phyloP scores from a whole-genome alignment of 2,329 filamentous ascomycete genomes.

The Stemphylium vesicarium region DNA sequence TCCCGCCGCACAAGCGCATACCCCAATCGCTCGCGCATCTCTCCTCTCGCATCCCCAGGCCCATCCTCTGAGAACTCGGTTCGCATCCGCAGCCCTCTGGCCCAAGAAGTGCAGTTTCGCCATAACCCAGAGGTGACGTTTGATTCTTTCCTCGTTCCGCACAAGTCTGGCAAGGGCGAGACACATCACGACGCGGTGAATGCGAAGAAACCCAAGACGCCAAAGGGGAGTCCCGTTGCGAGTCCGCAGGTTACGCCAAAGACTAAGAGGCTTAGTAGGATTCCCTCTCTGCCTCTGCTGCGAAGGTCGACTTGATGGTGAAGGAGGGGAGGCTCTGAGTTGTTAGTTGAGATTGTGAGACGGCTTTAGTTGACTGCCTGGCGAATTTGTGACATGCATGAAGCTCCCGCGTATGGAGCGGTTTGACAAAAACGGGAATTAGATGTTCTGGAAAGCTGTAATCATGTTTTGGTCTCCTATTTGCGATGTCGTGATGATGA shows the following conservation, averaged over 20 bases:
- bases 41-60: not conserved
- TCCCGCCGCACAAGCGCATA: not conserved
- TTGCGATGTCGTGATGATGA: too few species aligned
- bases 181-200: constrained; percentile 18
- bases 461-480: too few species aligned
- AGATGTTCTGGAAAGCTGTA: too few species aligned
- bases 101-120: constrained; percentile 10
- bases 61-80: constrained; percentile 1
- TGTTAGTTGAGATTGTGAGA: too few species aligned
- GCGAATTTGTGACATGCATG: too few species aligned
- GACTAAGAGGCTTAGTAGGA: not conserved
- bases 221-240: not conserved
- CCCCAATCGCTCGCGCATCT: not conserved
- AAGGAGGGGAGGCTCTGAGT: too few species aligned
- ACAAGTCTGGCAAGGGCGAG: constrained; percentile 36
- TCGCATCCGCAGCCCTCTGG: constrained; percentile 21
- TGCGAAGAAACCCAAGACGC: constrained; percentile 13
- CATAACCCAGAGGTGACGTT: constrained; percentile 29
- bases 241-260: too few species aligned
- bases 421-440: too few species aligned
- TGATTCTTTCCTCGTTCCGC: constrained; percentile 34
- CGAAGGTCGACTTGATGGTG: not conserved
- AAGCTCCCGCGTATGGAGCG: too few species aligned
- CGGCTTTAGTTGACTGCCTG: too few species aligned
- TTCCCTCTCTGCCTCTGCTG: not conserved